These are phyloP conservation scores for Peniophora sp. DNA, from an alignment of 1,284 basidiomycete species.

Conservation along the genomic window DNA sequence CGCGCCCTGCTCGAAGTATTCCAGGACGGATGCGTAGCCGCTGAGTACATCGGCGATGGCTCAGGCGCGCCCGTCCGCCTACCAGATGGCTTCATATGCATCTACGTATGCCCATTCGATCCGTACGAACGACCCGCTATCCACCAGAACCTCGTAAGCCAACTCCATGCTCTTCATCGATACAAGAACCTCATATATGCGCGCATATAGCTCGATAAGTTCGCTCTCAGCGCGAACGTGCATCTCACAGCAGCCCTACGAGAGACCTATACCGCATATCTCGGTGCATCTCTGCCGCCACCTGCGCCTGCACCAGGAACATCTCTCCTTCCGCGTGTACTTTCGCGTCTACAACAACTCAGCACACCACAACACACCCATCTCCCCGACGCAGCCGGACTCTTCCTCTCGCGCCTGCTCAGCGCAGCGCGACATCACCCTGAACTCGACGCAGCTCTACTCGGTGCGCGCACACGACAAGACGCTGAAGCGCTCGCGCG, in stretches of 20 bases:
- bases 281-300: slow-evolving; percentile 16
- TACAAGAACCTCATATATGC: slow-evolving; percentile 5
- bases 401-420: slow-evolving; percentile 66
- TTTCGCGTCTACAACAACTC: slow-evolving; percentile 13
- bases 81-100: slow-evolving; percentile 62
- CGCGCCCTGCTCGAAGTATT: slow-evolving; percentile 49
- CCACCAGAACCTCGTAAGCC: slow-evolving; percentile 52
- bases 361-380: slow-evolving; percentile 29
- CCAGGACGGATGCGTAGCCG: slow-evolving; percentile 39
- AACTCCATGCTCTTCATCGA: neutral
- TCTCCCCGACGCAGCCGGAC: slow-evolving; percentile 41
- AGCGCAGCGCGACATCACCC: slow-evolving; percentile 65
- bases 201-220: slow-evolving; percentile 56
- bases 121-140: slow-evolving; percentile 55
- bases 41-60: slow-evolving; percentile 28
- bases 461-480: slow-evolving; percentile 48
- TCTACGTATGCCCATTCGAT: slow-evolving; percentile 64
- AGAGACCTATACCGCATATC: slow-evolving; percentile 19
- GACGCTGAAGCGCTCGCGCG: slow-evolving; percentile 57
- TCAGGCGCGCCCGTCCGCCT: slow-evolving; percentile 41
- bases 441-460: slow-evolving; percentile 57
- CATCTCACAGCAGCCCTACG: slow-evolving; percentile 30
- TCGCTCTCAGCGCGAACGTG: slow-evolving; percentile 64
- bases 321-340: slow-evolving; percentile 5
- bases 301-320: slow-evolving; percentile 4